phyloP scores from a whole-genome alignment of 805 yeast species.

The Groenewaldozyma salmanticensis region DNA sequence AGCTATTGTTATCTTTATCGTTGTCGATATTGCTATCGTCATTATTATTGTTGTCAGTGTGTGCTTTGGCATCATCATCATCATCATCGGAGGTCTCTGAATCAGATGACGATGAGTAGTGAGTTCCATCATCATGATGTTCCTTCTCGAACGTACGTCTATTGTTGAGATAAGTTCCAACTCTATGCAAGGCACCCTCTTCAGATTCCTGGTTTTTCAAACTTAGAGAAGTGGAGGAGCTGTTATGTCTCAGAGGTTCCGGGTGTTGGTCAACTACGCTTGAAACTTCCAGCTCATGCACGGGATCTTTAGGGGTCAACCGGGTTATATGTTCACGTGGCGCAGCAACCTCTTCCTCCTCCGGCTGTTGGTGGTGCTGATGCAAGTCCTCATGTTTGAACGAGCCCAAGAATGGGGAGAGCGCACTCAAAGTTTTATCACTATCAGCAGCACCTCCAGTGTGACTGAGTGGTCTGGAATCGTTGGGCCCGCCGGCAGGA shows the following conservation, averaged over 20 bases:
- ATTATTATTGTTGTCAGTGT: not conserved
- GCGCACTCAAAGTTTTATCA: not conserved
- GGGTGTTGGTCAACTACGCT: conserved; percentile 1
- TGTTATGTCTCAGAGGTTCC: conserved; percentile 11
- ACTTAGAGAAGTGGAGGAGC: conserved; percentile 32
- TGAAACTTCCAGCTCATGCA: conserved; percentile 4
- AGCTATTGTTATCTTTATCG: too few species aligned
- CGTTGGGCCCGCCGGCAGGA: conserved; percentile 8
- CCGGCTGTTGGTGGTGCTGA: not conserved
- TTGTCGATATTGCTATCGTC: conserved; percentile 1
- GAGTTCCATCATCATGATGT: not conserved
- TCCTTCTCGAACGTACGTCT: not conserved
- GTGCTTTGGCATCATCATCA: not conserved
- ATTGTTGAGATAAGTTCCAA: conserved; percentile 64
- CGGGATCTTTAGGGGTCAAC: not conserved
- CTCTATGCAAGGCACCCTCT: conserved; percentile 84
- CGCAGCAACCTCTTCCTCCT: not conserved
- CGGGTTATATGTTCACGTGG: conserved; percentile 2
- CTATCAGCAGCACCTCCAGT: not conserved
- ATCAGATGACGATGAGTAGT: not conserved
- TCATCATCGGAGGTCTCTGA: conserved; percentile 4
- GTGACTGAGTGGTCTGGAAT: not conserved
- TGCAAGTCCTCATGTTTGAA: too few species aligned
- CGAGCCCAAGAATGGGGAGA: too few species aligned
- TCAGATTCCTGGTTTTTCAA: conserved; percentile 77